These are phyloP conservation scores for Eucalyptus regnans DNA, from an alignment of 345 rosid species.

Conservation along the genomic window DNA sequence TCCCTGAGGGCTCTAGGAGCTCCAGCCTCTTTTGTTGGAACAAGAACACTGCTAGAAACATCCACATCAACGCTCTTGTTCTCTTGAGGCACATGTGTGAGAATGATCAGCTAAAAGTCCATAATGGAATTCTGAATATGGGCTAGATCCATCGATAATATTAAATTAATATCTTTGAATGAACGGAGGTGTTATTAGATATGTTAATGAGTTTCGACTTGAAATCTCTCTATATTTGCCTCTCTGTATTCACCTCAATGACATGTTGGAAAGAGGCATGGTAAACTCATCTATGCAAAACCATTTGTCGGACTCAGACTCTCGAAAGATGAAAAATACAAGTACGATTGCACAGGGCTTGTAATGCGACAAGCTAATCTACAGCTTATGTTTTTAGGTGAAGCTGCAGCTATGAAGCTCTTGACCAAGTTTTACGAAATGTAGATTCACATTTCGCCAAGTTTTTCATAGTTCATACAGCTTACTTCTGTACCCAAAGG, in stretches of 20 bases:
- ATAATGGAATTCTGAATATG: neutral
- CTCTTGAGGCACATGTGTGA: neutral
- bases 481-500: neutral
- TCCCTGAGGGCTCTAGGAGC: neutral
- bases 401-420: neutral
- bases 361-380: neutral
- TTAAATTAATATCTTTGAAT: neutral
- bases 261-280: neutral
- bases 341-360: neutral
- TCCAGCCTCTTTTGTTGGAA: neutral
- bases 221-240: neutral
- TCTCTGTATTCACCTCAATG: neutral
- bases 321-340: neutral
- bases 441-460: neutral
- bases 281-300: no score
- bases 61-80: neutral
- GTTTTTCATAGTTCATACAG: neutral
- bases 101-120: neutral
- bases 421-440: neutral
- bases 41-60: neutral
- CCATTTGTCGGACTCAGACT: neutral
- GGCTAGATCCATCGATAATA: neutral
- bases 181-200: neutral
- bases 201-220: neutral
- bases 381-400: neutral